A percentile compares a stretch with the other conserved stretches of the same genome.
Conservation (phyloP, 805 yeast genomes). For the Candida germanica region DNA sequence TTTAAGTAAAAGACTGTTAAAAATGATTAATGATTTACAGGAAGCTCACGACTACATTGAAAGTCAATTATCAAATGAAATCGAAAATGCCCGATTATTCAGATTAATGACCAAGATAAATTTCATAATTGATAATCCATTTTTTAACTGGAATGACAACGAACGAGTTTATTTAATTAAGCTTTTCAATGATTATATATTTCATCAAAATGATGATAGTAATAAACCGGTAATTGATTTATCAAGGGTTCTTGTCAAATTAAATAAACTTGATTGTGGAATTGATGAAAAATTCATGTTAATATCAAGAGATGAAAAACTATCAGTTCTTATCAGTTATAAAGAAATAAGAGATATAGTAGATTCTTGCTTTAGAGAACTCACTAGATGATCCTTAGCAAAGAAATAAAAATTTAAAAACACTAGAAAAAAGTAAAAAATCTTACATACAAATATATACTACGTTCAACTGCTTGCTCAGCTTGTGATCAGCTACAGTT, state of each 20-base stretch:
- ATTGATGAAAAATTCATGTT: slow-evolving; percentile 77
- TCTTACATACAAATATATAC: too few species aligned
- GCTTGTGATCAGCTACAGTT: too few species aligned
- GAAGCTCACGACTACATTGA: slow-evolving; percentile 57
- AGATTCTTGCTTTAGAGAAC: slow-evolving; percentile 62
- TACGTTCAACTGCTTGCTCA: too few species aligned
- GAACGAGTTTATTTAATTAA: slow-evolving; percentile 63
- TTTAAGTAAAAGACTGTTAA: slow-evolving; percentile 20
- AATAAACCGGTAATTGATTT: slow-evolving; percentile 81
- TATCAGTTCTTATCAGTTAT: slow-evolving; percentile 79
- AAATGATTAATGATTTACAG: slow-evolving; percentile 50
- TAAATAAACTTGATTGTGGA: slow-evolving; percentile 92
- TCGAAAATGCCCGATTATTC: slow-evolving; percentile 86
- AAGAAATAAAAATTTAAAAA: too few species aligned
- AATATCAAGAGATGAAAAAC: slow-evolving; percentile 80
- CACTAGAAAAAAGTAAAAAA: neutral
- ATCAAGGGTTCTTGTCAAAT: slow-evolving; percentile 70
- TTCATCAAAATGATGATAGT: slow-evolving; percentile 74
- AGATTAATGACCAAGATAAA: slow-evolving; percentile 79
- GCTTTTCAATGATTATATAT: slow-evolving; percentile 79
- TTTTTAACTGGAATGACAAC: slow-evolving; percentile 59
- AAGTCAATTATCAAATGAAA: slow-evolving; percentile 60
- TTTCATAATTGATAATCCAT: slow-evolving; percentile 69
- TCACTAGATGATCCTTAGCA: too few species aligned
- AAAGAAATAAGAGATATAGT: slow-evolving; percentile 75